Conservation (phyloP, 208 protist genomes). For the Leishmania turanica region DNA sequence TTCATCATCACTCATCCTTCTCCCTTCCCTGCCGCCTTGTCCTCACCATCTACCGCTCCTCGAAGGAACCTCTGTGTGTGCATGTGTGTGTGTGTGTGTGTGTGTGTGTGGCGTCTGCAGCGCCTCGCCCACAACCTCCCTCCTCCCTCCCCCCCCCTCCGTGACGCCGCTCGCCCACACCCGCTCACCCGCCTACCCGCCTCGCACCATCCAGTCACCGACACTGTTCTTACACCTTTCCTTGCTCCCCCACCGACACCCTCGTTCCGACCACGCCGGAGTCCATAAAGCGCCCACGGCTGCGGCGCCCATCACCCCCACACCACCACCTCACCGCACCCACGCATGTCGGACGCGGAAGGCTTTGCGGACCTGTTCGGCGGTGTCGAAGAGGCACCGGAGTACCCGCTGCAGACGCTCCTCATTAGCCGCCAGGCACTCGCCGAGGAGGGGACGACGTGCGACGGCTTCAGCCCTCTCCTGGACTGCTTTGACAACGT, state of each 20-base stretch:
- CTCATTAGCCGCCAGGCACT: conserved; percentile 48
- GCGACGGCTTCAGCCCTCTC: conserved; percentile 49
- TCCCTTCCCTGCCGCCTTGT: neutral
- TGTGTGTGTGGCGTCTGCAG: neutral
- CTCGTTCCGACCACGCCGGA: neutral
- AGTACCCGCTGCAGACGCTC: conserved; percentile 65
- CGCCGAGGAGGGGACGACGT: conserved; percentile 50
- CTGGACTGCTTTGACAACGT: conserved; percentile 52
- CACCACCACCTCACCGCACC: neutral
- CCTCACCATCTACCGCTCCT: neutral
- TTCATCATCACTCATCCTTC: neutral
- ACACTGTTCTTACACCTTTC: neutral
- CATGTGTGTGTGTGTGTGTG: neutral
- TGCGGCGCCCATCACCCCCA: neutral
- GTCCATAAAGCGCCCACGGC: neutral
- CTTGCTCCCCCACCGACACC: neutral
- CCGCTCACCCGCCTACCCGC: neutral
- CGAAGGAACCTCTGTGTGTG: neutral
- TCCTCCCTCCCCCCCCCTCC: neutral
- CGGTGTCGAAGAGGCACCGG: conserved; percentile 24
- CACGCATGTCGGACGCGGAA: conserved; percentile 44
- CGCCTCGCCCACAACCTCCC: conserved; percentile 1
- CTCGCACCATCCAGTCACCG: neutral
- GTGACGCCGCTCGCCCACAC: neutral
- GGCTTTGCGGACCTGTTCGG: conserved; percentile 61